Evolutionary conservation across 2,329 filamentous ascomycete genomes (phyloP).

Genomic region (Emmonsia crescens): DNA sequence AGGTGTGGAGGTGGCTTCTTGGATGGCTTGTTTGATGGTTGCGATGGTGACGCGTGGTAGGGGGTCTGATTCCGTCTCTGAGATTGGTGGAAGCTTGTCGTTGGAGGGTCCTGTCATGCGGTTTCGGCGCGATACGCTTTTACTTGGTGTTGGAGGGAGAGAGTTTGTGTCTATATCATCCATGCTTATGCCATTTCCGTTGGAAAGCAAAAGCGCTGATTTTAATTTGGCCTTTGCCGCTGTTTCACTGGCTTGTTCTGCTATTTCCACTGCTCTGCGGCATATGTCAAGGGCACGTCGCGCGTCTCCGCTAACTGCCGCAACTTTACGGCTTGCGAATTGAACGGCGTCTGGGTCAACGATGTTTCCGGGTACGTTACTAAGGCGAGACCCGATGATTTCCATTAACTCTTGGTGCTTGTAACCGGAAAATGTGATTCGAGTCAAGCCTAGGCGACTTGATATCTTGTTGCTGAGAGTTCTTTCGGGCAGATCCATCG

Average conservation of each 20-base stretch:
- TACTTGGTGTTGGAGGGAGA: constrained; percentile 36
- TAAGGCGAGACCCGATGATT: constrained; percentile 88
- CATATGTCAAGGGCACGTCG: constrained; percentile 90
- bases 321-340: constrained; percentile 92
- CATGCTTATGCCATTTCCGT: constrained; percentile 9
- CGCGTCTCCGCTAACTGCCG: constrained; percentile 89
- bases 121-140: constrained; percentile 19
- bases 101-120: neutral
- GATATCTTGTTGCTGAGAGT: constrained; percentile 98
- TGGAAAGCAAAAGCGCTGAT: constrained; percentile 1
- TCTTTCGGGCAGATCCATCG: constrained; percentile 93
- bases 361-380: constrained; percentile 77
- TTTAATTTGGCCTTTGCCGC: constrained; percentile 9
- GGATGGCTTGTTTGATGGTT: constrained; percentile 88
- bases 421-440: constrained; percentile 95
- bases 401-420: constrained; percentile 95
- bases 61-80: constrained; percentile 18
- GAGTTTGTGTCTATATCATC: constrained; percentile 19
- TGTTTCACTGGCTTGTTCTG: constrained; percentile 57
- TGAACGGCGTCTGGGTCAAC: constrained; percentile 90
- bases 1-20: constrained; percentile 86
- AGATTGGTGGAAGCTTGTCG: constrained; percentile 8
- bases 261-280: constrained; percentile 85
- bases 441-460: constrained; percentile 75
- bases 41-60: constrained; percentile 69